A percentile compares a stretch with the other conserved stretches of the same genome.
Evolutionary conservation across 2,329 filamentous ascomycete genomes (phyloP).

Genomic region (Cephalotrichum gorgonifer): DNA sequence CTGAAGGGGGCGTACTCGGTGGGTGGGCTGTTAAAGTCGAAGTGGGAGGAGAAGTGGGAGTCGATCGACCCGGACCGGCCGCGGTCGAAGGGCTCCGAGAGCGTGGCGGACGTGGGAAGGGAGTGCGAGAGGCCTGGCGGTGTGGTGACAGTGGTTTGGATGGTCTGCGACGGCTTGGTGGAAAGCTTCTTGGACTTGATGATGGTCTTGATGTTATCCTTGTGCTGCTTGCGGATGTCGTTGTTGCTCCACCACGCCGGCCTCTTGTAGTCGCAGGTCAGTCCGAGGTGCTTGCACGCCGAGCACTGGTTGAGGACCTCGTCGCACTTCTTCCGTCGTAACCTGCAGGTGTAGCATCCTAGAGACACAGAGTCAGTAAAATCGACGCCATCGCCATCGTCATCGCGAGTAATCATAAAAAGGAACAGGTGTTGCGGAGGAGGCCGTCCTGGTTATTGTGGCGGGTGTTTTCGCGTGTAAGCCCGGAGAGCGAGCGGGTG

Average conservation of each 20-base stretch:
- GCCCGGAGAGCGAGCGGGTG: too few species aligned
- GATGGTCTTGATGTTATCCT: slow-evolving; percentile 92
- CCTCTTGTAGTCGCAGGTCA: slow-evolving; percentile 91
- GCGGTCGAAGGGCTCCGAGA: slow-evolving; percentile 62
- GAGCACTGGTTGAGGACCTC: slow-evolving; percentile 53
- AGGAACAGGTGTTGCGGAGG: too few species aligned
- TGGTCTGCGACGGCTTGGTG: slow-evolving; percentile 62
- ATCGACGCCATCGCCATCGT: too few species aligned
- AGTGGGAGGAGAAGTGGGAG: slow-evolving; percentile 64
- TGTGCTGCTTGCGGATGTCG: slow-evolving; percentile 74
- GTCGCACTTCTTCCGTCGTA: slow-evolving; percentile 60
- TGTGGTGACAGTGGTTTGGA: slow-evolving; percentile 41
- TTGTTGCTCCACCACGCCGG: slow-evolving; percentile 97
- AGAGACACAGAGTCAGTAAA: slow-evolving; percentile 5
- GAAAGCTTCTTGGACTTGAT: slow-evolving; percentile 95
- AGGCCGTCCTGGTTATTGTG: too few species aligned
- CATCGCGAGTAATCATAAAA: slow-evolving; percentile 5
- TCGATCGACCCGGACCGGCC: slow-evolving; percentile 70
- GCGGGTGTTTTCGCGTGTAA: too few species aligned
- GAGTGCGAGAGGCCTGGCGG: slow-evolving; percentile 75
- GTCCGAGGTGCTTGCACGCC: slow-evolving; percentile 62
- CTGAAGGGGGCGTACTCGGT: slow-evolving; percentile 40
- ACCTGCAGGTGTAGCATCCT: slow-evolving; percentile 61
- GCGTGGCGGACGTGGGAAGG: slow-evolving; percentile 69
- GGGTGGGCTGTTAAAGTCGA: slow-evolving; percentile 60